These are phyloP conservation scores for Tricharina praecox DNA, from an alignment of 495 filamentous ascomycete genomes.

Conservation along the genomic window DNA sequence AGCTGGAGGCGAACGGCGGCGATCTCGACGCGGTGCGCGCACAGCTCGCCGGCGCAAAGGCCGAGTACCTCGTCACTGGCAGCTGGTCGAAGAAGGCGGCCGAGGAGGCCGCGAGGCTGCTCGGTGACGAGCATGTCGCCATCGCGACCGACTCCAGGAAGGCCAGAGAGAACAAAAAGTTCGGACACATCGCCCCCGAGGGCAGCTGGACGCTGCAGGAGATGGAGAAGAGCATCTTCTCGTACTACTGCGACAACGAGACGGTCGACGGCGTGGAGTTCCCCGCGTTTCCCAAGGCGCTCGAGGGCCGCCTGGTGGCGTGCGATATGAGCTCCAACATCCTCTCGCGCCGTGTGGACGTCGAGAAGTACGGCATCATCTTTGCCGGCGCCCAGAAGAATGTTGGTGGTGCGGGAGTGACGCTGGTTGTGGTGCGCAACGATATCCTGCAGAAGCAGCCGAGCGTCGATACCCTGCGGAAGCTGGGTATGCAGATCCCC, in stretches of 20 bases:
- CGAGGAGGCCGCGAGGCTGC: conserved; percentile 59
- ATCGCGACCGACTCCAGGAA: conserved; percentile 43
- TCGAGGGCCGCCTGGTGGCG: conserved; percentile 52
- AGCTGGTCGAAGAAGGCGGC: conserved; percentile 88
- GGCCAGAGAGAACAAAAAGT: too few relatives aligned
- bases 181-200: conserved; percentile 64
- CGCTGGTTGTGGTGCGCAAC: conserved; percentile 66
- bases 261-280: conserved; percentile 94
- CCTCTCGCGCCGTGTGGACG: conserved; percentile 43
- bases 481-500: conserved; percentile 58
- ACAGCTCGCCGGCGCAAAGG: conserved; percentile 44
- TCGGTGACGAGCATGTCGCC: conserved; percentile 59
- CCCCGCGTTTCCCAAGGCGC: conserved; percentile 48
- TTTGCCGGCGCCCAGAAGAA: conserved; percentile 85
- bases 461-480: conserved; percentile 48
- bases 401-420: conserved; percentile 68
- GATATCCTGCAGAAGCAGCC: conserved; percentile 43
- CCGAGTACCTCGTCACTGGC: conserved; percentile 86
- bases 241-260: conserved; percentile 91
- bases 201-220: conserved; percentile 59
- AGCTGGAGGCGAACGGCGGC: conserved; percentile 30
- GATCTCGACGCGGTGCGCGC: conserved; percentile 41
- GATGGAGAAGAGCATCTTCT: conserved; percentile 46
- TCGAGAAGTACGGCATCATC: conserved; percentile 53
- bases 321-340: conserved; percentile 83